Evolutionary conservation across 2,329 filamentous ascomycete species (phyloP).

Genomic region (Scortechinia acanthostroma): DNA sequence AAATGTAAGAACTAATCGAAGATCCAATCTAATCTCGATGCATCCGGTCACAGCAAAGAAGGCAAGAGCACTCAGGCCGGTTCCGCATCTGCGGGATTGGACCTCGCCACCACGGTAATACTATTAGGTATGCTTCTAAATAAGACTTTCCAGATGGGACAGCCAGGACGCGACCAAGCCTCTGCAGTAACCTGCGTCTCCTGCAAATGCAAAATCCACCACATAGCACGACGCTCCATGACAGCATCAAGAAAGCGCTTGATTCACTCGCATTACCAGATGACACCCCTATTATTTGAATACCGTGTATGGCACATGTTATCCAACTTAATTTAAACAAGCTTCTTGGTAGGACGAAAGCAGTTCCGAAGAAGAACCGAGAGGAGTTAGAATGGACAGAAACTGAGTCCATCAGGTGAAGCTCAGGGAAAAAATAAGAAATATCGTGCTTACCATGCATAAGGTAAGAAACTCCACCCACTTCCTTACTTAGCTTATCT

Average conservation of each 20-base stretch:
- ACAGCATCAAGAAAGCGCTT: background rate
- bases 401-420: slow-evolving; percentile 3
- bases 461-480: background rate
- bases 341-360: slow-evolving; percentile 7
- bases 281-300: slow-evolving; percentile 4
- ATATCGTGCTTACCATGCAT: background rate
- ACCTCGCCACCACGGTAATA: too few relatives aligned
- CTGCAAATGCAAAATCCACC: background rate
- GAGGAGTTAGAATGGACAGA: slow-evolving; percentile 2
- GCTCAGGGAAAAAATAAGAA: background rate
- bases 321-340: slow-evolving; percentile 7
- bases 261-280: background rate
- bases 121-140: too few relatives aligned
- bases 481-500: slow-evolving; percentile 3
- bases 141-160: too few relatives aligned
- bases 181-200: too few relatives aligned
- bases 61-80: too few relatives aligned
- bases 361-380: slow-evolving; percentile 4
- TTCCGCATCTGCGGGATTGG: too few relatives aligned
- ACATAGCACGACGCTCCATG: background rate
- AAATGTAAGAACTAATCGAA: too few relatives aligned
- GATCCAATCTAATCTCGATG: too few relatives aligned
- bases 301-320: slow-evolving; percentile 7
- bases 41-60: too few relatives aligned
- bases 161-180: too few relatives aligned